Evolutionary conservation across 441 rosid genomes (phyloP).

Genomic region (Mallotus repandus): DNA sequence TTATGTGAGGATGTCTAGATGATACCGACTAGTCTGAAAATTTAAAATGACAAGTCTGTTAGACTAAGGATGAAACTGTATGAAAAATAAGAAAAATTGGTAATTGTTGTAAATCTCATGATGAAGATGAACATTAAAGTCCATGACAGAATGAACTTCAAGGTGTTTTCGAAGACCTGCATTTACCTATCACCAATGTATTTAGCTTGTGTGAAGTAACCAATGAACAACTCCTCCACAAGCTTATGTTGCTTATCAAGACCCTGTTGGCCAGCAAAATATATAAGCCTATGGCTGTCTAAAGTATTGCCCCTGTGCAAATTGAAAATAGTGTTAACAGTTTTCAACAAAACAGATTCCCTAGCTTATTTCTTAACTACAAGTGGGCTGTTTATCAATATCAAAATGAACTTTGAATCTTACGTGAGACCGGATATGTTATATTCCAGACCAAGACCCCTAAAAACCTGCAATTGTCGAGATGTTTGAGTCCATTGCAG

Average conservation of each 20-base stretch:
- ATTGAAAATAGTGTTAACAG: conserved; percentile 19
- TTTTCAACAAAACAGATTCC: neutral
- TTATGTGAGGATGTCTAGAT: neutral
- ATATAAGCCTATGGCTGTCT: conserved; percentile 86
- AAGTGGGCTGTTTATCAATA: neutral
- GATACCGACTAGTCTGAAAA: neutral
- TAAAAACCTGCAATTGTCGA: conserved; percentile 45
- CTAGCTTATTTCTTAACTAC: too few species aligned
- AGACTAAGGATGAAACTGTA: too few species aligned
- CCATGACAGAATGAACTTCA: neutral
- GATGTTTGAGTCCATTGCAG: neutral
- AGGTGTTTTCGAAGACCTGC: neutral
- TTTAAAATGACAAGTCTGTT: too few species aligned
- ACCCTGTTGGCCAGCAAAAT: conserved; percentile 60
- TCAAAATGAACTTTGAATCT: conserved; percentile 21
- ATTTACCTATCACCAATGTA: conserved; percentile 73
- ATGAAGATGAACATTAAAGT: neutral
- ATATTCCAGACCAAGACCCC: conserved; percentile 56
- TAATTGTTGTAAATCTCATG: neutral
- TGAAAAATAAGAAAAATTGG: too few species aligned
- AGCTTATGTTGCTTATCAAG: conserved; percentile 70
- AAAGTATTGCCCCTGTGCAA: conserved; percentile 64
- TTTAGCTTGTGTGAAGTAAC: conserved; percentile 85
- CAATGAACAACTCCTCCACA: conserved; percentile 69
- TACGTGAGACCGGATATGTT: conserved; percentile 65